Evolutionary conservation across 2,329 filamentous ascomycete species (phyloP).

Genomic region (Elsinoe batatas): DNA sequence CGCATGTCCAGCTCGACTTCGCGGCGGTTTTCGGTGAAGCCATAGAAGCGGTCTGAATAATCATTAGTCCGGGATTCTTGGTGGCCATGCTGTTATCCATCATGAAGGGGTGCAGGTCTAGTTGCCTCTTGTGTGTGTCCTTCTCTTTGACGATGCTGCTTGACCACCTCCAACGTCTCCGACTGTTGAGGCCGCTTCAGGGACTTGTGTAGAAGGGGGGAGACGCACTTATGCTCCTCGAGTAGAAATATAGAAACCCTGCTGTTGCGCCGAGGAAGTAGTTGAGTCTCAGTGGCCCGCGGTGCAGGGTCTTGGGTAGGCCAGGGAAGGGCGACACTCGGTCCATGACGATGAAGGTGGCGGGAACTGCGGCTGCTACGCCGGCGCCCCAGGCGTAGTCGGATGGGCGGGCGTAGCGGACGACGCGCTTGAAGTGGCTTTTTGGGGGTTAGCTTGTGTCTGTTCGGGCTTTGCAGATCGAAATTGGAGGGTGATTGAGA

Average conservation of each 20-base stretch:
- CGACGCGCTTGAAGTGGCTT: slow-evolving; percentile 83
- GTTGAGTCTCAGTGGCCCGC: slow-evolving; percentile 70
- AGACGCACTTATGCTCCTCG: slow-evolving; percentile 68
- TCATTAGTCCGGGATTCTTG: not conserved
- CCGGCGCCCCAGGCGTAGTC: slow-evolving; percentile 68
- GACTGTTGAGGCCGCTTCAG: no score
- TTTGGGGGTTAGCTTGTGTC: not conserved
- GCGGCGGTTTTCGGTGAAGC: slow-evolving; percentile 81
- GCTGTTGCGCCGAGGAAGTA: slow-evolving; percentile 63
- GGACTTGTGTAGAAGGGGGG: not conserved
- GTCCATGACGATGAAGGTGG: slow-evolving; percentile 69
- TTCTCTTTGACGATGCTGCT: not conserved
- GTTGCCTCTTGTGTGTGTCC: not conserved
- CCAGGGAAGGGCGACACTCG: slow-evolving; percentile 67
- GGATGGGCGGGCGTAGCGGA: slow-evolving; percentile 73
- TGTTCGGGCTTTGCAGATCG: not conserved
- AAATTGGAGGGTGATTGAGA: slow-evolving; percentile 8
- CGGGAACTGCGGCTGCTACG: slow-evolving; percentile 62
- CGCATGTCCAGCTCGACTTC: slow-evolving; percentile 95
- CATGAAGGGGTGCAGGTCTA: no score
- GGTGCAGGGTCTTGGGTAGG: slow-evolving; percentile 72
- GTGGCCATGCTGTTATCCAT: not conserved
- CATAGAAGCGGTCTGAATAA: slow-evolving; percentile 78
- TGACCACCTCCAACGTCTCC: not conserved
- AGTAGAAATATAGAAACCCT: slow-evolving; percentile 77